Evolutionary conservation across 2,329 filamentous ascomycete genomes (phyloP).

Genomic region (Cyclaneusma minus): DNA sequence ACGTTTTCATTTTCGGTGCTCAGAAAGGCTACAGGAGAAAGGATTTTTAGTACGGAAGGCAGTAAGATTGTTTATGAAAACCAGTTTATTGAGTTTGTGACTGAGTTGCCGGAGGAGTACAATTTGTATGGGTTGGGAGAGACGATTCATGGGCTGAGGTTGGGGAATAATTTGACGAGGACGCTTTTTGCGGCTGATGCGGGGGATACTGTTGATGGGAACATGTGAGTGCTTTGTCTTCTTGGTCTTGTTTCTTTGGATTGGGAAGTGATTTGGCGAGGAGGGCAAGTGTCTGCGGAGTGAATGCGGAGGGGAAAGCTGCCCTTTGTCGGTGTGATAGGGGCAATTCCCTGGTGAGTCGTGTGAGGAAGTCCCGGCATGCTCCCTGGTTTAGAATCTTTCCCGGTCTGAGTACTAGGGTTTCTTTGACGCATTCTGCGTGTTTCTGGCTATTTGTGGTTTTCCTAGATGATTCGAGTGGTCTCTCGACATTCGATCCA

Average conservation of each 20-base stretch:
- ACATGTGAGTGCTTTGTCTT: constrained; percentile 12
- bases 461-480: no score
- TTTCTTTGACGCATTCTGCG: no score
- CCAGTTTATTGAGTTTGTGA: constrained; percentile 62
- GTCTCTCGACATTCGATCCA: no score
- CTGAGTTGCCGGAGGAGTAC: constrained; percentile 50
- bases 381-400: no score
- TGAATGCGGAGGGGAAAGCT: no score
- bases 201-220: constrained; percentile 42
- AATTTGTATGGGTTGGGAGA: constrained; percentile 66
- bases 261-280: constrained; percentile 17
- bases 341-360: no score
- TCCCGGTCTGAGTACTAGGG: no score
- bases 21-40: constrained; percentile 43
- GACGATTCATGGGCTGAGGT: constrained; percentile 51
- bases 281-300: no score
- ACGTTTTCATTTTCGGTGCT: constrained; percentile 55
- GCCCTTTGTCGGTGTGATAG: no score
- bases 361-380: no score
- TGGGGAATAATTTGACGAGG: constrained; percentile 59
- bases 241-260: constrained; percentile 16
- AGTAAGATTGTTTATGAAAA: constrained; percentile 56
- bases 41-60: constrained; percentile 51
- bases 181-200: constrained; percentile 54
- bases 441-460: no score